Evolutionary conservation across 2,329 filamentous ascomycete genomes (phyloP), one percentile per base, ranked within the genome.

Genomic region (Xylaria sp.): DNA sequence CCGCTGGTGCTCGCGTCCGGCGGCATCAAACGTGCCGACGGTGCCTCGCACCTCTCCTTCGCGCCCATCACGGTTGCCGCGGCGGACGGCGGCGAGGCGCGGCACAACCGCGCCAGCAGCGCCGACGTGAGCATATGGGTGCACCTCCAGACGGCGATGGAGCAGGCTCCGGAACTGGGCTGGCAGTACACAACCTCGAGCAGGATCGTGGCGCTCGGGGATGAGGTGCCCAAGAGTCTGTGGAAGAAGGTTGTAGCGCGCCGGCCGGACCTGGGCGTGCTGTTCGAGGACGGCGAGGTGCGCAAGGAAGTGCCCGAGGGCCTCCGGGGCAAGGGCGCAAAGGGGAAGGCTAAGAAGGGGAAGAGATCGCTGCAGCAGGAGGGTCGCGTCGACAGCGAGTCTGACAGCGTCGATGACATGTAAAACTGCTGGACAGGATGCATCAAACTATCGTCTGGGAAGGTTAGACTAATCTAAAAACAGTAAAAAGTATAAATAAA

Each of bases 121-220:
- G 73, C 74, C 16, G 75, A 77, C 59, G 71, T 78, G 7, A 71
- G 66, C 47, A 75, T 78, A 50, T 76, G 74, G 68, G 70, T 78
- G 39, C 66, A 73, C 56, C 66, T 77, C 9, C 66, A 60, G 20
- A 62, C 66, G 16, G 67, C 68, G 5, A 66, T 77, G 62, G 64
- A 67, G 44, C 60, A 65, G 11, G 60, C 69, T 2, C 65, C 68
- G 2, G 63, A 63, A 17, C 67, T 75, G n/a, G 54, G 57, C 8
- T 77, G 74, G 74, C 65, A 69, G 7, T 67, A 69, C 50, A 74
- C 69, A 29, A 72, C 73, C 2, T 61, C 54, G n/a, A 73, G 74
- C 2, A 58, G 53, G 29, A 66, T 76, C 22, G 63, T 76, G 34
- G 74, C 73, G 2, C 19, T 39, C 4, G 54, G 65, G 2, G 66